Evolutionary conservation across 176 grass and related monocot species (phyloP), one percentile per base, ranked within the genome.

Genomic region (Pontederia crassipes): DNA sequence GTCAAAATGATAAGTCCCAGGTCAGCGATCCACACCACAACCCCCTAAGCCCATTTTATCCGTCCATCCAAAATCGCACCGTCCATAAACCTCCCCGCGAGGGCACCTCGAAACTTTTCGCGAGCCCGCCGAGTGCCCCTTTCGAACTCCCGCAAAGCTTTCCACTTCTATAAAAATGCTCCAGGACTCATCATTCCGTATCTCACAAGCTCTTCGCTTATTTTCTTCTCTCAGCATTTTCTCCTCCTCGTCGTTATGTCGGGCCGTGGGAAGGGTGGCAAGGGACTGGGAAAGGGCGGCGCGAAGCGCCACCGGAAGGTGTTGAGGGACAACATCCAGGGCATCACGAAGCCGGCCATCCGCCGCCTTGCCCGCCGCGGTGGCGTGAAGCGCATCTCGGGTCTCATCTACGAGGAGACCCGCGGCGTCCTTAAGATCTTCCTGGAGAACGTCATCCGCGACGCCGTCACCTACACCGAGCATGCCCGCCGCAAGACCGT

Each of bases 391-490:
- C 61, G 61, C 61, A 64, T 64, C 46, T 49, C 45, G 11, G 61
- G 61, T 2, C 61, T 64, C 45, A 64, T 64, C n/a, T 49, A 64
- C 45, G 65, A 69, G 57, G 35, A 70, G 58, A 74, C 60, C n/a
- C 72, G 72, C 18, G 61, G 60, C 52, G 61, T 65, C 20, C 72
- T 65, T 35, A 74, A 74, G 72, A 74, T 74, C 52, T 65, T 74
- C 53, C 60, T 74, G 4, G 72, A 75, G 72, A 75, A 75, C 52
- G 72, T 75, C 32, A 75, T 75, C 72, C 72, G 72, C 52, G 72
- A 75, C 40, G 72, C 72, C 17, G 72, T 75, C 52, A 75, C 72
- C 72, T 75, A 75, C 62, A 75, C 72, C 35, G 67, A 78, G 52
- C 67, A 70, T 59, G 66, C 67, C 49, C 66, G 67, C 45, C 45